phyloP scores from a whole-genome alignment of 345 rosid genomes.

The Populus euphratica region DNA sequence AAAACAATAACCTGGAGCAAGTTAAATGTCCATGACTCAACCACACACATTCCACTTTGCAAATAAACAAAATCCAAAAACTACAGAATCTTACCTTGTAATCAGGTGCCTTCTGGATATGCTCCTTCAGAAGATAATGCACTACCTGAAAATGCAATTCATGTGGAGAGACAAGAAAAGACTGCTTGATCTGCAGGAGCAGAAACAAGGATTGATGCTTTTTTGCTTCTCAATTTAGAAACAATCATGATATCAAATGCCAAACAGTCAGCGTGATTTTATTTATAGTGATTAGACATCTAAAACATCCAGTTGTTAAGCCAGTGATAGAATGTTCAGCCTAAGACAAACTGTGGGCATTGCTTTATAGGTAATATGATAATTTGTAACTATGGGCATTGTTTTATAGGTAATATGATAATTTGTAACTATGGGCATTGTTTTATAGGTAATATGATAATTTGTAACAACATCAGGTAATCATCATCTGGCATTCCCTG shows the following conservation, averaged over 20 bases:
- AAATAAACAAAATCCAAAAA: constrained; percentile 7
- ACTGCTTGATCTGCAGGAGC: constrained; percentile 65
- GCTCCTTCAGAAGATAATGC: constrained; percentile 67
- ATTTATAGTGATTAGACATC: background rate
- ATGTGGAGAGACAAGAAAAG: constrained; percentile 62
- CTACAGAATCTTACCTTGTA: constrained; percentile 58
- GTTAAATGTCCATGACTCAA: constrained; percentile 18
- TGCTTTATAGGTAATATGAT: background rate
- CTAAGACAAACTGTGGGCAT: background rate
- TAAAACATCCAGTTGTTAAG: background rate
- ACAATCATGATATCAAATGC: background rate
- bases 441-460: background rate
- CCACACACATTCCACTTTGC: background rate
- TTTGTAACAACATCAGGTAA: background rate
- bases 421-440: background rate
- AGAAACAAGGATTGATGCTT: constrained; percentile 14
- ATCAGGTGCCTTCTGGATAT: constrained; percentile 47
- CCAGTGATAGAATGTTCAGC: background rate
- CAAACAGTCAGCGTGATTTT: background rate
- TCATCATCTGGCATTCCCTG: background rate
- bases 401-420: background rate
- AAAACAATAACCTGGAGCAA: constrained; percentile 73
- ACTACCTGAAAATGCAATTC: constrained; percentile 70
- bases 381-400: background rate
- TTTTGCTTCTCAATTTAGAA: constrained; percentile 8